Base-by-base conservation (phyloP, 2,329 filamentous ascomycete genomes). In the Whalleya microplaca region DNA sequence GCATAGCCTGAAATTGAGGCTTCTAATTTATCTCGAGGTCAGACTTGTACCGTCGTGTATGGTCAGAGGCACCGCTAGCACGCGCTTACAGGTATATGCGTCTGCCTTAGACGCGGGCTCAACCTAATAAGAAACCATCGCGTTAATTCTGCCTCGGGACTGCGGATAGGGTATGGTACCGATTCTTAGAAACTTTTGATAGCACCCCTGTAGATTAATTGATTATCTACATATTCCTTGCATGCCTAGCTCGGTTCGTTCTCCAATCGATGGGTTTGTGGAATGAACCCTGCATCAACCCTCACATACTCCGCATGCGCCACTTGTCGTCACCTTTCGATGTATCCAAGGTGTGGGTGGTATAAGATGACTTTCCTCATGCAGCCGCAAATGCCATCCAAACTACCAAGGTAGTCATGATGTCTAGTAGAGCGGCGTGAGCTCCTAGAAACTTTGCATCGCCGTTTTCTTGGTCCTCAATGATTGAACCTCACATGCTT, bases 251-350 rank as follows among this genome's bases (percentile, higher is more conserved):
- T 4, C 72, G 73, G 62, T 74, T 72, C 53, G 70, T 12, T 69
- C 55, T 9, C 9, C 1, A 69, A 73, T 9, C 71, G 72, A 59
- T 71, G 66, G 23, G 69, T 77, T 19, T 64, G 73, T 37, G 69
- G 72, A 9, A 63, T 76, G 45, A 72, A 68, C 27, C 70, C 73
- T 18, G 65, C 68, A 21, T 69, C 69, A 18, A 71, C 82, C 55
- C 76, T 78, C 14, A 73, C 74, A 42, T 65, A 76, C 40, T 82
- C 83, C 47, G 78, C 82, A 8, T 75, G 79, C 81, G 14, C 9
- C 14, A 12, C 5, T 37, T 59, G 62, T 81, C n/a, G 40, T 76
- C 32, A 77, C 75, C 14, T 82, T 82, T n/a, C n/a, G n/a, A n/a
- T 65, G 53, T 82, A 68, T 80, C 27, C 79, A 82, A 63, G 71